These are phyloP conservation scores for Vitis hybrid DNA, from an alignment of 177 flowering plant species.

Conservation along the genomic window DNA sequence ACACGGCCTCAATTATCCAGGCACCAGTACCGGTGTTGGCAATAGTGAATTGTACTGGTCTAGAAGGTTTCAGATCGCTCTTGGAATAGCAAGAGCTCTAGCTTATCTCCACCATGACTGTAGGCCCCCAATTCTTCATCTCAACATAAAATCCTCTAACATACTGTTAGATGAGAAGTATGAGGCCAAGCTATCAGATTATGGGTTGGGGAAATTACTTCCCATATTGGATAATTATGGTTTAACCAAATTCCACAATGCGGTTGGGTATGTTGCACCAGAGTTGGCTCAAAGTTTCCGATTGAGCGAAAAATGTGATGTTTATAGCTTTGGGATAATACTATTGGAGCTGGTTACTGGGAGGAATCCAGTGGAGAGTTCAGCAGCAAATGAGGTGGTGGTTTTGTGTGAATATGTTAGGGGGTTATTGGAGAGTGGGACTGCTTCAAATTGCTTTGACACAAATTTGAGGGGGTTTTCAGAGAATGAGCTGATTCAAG, in stretches of 20 bases:
- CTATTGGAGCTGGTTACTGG: constrained; percentile 92
- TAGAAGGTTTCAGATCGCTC: constrained; percentile 79
- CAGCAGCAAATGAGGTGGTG: constrained; percentile 58
- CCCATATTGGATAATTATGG: constrained; percentile 60
- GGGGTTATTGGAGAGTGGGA: constrained; percentile 62
- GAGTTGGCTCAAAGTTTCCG: constrained; percentile 75
- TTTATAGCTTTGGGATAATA: constrained; percentile 88
- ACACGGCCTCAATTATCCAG: constrained; percentile 53
- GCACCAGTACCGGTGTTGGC: constrained; percentile 62
- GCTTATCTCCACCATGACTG: constrained; percentile 96
- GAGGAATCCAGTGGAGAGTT: constrained; percentile 90
- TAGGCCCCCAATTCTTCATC: constrained; percentile 79
- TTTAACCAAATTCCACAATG: constrained; percentile 62
- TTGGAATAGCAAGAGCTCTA: constrained; percentile 89
- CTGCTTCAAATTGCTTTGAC: constrained; percentile 79
- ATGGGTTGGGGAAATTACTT: constrained; percentile 68
- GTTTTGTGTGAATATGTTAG: constrained; percentile 81
- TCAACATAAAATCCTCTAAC: constrained; percentile 88
- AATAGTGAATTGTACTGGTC: constrained; percentile 65
- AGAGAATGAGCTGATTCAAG: constrained; percentile 91
- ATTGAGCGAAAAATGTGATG: constrained; percentile 85
- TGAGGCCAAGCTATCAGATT: constrained; percentile 81
- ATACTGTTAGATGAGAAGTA: constrained; percentile 74
- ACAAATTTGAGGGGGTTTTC: constrained; percentile 63
- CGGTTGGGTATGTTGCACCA: constrained; percentile 88